A percentile compares a stretch with the other conserved stretches of the same genome.
Conservation (phyloP, 352 stramenopile genomes). For the Pythium rishiriense region DNA sequence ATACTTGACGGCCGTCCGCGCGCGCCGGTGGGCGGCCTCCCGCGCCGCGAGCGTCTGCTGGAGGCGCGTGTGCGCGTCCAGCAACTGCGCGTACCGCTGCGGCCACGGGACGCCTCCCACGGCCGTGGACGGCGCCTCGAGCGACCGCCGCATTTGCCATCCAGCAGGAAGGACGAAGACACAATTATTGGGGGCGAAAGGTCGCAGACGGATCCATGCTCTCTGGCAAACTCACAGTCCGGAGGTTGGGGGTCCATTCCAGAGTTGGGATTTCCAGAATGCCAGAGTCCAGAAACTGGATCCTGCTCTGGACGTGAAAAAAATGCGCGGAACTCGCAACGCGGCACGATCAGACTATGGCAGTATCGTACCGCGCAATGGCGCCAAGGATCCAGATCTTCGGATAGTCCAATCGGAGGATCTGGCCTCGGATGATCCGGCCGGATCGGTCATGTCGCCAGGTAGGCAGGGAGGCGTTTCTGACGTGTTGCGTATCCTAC, state of each 20-base stretch:
- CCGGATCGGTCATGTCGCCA: background rate
- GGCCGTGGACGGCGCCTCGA: constrained; percentile 7
- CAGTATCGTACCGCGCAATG: too few species aligned
- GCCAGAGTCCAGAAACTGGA: too few species aligned
- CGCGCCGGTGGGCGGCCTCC: constrained; percentile 43
- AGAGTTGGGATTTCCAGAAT: too few species aligned
- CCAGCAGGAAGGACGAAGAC: too few species aligned
- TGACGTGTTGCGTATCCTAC: background rate
- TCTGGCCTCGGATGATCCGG: too few species aligned
- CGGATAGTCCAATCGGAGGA: too few species aligned
- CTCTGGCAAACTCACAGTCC: too few species aligned
- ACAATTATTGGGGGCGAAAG: constrained; percentile 3
- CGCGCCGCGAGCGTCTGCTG: constrained; percentile 32
- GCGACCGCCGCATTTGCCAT: background rate
- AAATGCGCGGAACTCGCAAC: too few species aligned
- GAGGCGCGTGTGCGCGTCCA: constrained; percentile 37
- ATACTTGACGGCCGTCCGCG: constrained; percentile 55
- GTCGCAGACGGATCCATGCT: background rate
- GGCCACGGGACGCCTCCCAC: constrained; percentile 29
- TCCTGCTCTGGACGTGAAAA: too few species aligned
- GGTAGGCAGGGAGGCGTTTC: background rate
- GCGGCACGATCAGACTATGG: too few species aligned
- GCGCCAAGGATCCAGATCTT: too few species aligned
- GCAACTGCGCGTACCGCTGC: constrained; percentile 41
- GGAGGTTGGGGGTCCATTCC: too few species aligned